Evolutionary conservation across 768 basidiomycete species (phyloP).

Genomic region (Phanerochaete carnosa): DNA sequence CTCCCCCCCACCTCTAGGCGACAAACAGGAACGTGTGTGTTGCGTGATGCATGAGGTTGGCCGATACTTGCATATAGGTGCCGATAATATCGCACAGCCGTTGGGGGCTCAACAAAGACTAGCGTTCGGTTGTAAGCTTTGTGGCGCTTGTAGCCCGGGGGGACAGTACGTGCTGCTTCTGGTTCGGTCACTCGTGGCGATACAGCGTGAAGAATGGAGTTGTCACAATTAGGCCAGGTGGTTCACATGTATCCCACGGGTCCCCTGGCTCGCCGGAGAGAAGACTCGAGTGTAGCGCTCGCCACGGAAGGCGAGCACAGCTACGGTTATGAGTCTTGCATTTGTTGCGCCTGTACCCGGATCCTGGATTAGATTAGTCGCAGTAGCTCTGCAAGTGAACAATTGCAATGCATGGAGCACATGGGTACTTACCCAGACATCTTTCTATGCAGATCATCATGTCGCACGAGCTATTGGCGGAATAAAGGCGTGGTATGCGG

Average conservation of each 20-base stretch:
- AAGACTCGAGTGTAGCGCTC: no score
- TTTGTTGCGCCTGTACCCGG: background rate
- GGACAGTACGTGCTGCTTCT: no score
- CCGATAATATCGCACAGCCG: no score
- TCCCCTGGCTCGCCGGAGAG: no score
- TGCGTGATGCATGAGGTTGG: background rate
- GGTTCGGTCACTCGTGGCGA: no score
- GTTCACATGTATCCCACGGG: no score
- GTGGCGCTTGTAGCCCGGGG: no score
- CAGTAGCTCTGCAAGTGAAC: background rate
- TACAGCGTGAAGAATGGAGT: no score
- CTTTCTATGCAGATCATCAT: background rate
- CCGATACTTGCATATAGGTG: background rate
- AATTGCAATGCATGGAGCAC: background rate
- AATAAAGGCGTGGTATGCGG: background rate
- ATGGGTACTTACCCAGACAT: background rate
- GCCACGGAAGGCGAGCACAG: background rate
- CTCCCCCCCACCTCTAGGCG: background rate
- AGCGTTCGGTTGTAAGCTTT: no score
- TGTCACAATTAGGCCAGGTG: no score
- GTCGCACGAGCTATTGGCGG: background rate
- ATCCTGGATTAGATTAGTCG: background rate
- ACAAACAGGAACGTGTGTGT: background rate
- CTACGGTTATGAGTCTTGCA: background rate
- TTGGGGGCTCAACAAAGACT: no score